Base-by-base conservation (phyloP, 805 yeast genomes). In the Ogataea nitratoaversa region DNA sequence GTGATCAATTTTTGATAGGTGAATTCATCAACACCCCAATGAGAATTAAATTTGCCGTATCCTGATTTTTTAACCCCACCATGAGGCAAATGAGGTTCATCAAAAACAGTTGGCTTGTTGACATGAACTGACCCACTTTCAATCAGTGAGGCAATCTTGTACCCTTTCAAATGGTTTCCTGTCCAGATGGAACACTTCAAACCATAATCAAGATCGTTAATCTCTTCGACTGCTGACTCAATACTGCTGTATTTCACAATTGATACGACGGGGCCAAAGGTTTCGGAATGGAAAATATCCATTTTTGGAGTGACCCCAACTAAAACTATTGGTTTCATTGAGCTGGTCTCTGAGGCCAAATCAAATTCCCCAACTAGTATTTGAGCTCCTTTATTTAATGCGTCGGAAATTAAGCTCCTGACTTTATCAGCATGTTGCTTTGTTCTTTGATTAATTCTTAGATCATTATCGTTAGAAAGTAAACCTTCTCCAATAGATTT, bases 1-100 rank as follows among this genome's bases (percentile, higher is more conserved):
- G 71, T 67, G 27, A 71, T 57, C 5, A 65, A 48, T 49, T 72
- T 70, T 8, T 53, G 40, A 38, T 60, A 62, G 7, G 59, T 44
- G 43, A 71, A 72, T 44, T 65, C 70, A 27, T 66, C 64, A 20
- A 71, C 48, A 0, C 76, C 76, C 76, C 75, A 71, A 9, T 35
- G 39, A 14, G 71, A 55, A 46, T 71, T 70, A 60, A 71, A 70
- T 34, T 70, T 50, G 7, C 76, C 76, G 23, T 41, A 43, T 2
- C 77, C 77, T 36, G 73, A 68, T 5, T 43, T 38, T 39, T 68
- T 69, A 19, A 64, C 56, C 8, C 76, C 76, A 1, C 77, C 76
- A 46, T 71, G 76, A 0, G 76, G 76, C 5, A 56, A 46, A 35
- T 56, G 54, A 3, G 56, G 38, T 37, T 55, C 56, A 36, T 50